Evolutionary conservation across 1,139 yeast species (phyloP).

Genomic region (Blastobotrys indianensis): DNA sequence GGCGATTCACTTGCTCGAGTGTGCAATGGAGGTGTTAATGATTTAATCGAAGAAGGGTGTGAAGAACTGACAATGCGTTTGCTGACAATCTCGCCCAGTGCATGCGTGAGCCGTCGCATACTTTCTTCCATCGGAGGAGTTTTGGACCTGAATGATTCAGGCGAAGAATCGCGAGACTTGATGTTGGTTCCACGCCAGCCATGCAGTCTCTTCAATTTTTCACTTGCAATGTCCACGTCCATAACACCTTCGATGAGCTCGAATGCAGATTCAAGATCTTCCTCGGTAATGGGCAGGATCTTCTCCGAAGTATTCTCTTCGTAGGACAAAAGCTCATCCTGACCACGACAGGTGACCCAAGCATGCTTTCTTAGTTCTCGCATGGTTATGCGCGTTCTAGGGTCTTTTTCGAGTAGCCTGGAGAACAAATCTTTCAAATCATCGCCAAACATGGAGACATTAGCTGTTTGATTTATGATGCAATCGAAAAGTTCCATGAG

Average conservation of each 20-base stretch:
- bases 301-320: conserved; percentile 36
- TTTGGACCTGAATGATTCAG: background rate
- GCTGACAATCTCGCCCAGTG: conserved; percentile 9
- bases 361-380: conserved; percentile 48
- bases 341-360: conserved; percentile 47
- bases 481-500: conserved; percentile 46
- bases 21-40: too few relatives aligned
- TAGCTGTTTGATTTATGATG: conserved; percentile 27
- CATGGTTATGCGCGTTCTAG: conserved; percentile 50
- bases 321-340: conserved; percentile 32
- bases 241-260: conserved; percentile 30
- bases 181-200: conserved; percentile 28
- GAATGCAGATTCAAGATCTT: conserved; percentile 36
- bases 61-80: conserved; percentile 6
- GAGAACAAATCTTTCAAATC: conserved; percentile 29
- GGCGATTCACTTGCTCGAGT: too few relatives aligned
- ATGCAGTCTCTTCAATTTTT: conserved; percentile 26
- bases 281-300: conserved; percentile 36
- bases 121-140: conserved; percentile 1
- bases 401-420: conserved; percentile 44
- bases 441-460: conserved; percentile 14
- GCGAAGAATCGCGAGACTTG: conserved; percentile 9
- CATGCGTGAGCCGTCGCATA: conserved; percentile 1
- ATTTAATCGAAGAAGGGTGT: background rate
- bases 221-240: conserved; percentile 27